Base-by-base conservation (phyloP, 2,329 filamentous ascomycete genomes). In the Fusarium sacchari region DNA sequence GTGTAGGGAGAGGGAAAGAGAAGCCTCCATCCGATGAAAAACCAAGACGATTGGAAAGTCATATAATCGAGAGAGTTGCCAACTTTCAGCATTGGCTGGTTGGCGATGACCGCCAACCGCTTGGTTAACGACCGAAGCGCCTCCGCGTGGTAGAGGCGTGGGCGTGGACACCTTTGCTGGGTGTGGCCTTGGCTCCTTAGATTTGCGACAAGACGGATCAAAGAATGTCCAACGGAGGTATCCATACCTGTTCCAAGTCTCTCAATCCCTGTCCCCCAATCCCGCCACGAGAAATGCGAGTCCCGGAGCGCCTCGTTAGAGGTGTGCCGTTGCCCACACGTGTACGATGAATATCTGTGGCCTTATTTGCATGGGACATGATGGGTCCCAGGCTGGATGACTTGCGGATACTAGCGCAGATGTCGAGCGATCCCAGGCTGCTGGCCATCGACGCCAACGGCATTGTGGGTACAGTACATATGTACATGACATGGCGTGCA, bases 341-440 rank as follows among this genome's bases (percentile, higher is more conserved):
- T 76, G 74, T 70, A 69, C 67, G 64, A 69, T 68, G 60, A 76
- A 74, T 63, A 69, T 70, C 69, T 72, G 69, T 76, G 74, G 73
- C 76, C 74, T 76, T 78, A 78, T 77, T 78, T 74, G 67, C 76
- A 73, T 73, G 66, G 67, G 43, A 74, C 43, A 66, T 30, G 64
- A 73, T 68, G 58, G 67, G 64, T 52, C 72, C 69, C 65, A 69
- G 64, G 63, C 70, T 75, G 67, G 57, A 78, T 78, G 76, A 77
- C 76, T 76, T 77, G 76, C 76, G 76, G 76, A 78, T 72, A 75
- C 72, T 77, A 78, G 76, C 71, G 72, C 73, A 66, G 67, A 61
- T 64, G 56, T 74, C 58, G 63, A 73, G 72, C 73, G 71, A 77
- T 78, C 74, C 74, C 73, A 76, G 68, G 64, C 69, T 64, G 67